phyloP scores from a whole-genome alignment of 176 grass and related monocot genomes.

The Leersia perrieri region DNA sequence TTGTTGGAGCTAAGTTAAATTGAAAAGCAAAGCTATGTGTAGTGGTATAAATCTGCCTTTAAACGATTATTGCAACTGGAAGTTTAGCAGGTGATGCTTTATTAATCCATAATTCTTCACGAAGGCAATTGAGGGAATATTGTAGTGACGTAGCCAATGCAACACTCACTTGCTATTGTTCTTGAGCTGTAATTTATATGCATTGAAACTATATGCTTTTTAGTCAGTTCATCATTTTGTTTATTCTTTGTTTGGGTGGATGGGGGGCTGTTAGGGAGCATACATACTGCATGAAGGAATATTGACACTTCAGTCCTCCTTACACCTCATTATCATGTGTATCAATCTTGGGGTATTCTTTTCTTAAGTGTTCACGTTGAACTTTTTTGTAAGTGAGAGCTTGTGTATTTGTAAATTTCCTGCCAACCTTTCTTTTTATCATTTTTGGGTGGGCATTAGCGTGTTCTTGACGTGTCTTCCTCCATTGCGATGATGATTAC shows the following conservation, averaged over 20 bases:
- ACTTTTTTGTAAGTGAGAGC: neutral
- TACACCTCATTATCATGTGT: neutral
- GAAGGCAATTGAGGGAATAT: too few species aligned
- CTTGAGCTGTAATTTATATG: neutral
- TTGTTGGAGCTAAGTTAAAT: neutral
- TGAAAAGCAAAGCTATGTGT: neutral
- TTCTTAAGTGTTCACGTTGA: neutral
- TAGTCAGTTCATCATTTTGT: neutral
- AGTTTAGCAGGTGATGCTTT: neutral
- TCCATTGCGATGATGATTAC: neutral
- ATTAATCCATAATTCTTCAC: neutral
- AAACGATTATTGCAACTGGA: neutral
- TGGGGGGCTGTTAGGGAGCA: neutral
- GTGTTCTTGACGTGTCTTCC: neutral
- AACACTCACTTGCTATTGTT: neutral
- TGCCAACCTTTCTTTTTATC: neutral
- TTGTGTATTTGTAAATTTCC: neutral
- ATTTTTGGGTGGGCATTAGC: neutral
- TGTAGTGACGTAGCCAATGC: neutral
- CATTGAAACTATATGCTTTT: neutral
- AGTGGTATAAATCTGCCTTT: neutral
- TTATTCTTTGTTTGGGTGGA: neutral
- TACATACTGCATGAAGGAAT: too few species aligned
- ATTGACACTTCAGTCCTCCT: neutral
- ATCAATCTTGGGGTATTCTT: neutral